phyloP scores from a whole-genome alignment of 2,329 filamentous ascomycete species.

The Talaromyces rugulosus region DNA sequence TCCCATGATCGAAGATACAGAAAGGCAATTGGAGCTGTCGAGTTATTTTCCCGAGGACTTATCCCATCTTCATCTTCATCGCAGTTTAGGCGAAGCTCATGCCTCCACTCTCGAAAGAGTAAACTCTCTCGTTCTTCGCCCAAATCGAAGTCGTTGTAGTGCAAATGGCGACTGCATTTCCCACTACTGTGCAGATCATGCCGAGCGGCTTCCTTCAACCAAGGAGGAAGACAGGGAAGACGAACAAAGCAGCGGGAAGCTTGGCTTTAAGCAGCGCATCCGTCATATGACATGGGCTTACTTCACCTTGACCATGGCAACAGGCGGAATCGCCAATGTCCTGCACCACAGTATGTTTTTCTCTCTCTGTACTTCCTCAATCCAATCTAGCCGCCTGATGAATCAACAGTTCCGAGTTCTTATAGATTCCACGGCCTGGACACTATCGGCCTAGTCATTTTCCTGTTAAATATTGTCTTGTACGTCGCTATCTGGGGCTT shows the following conservation, averaged over 20 bases:
- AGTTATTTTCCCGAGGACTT: not conserved
- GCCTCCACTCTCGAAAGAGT: not conserved
- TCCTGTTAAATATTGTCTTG: constrained; percentile 60
- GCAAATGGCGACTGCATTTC: not conserved
- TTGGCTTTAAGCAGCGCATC: constrained; percentile 53
- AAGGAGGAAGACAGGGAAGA: not conserved
- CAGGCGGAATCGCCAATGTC: constrained; percentile 58
- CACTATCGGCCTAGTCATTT: constrained; percentile 58
- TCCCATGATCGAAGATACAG: constrained; percentile 42
- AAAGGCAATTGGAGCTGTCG: constrained; percentile 17
- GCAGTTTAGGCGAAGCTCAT: not conserved
- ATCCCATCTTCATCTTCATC: not conserved
- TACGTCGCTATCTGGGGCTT: constrained; percentile 61
- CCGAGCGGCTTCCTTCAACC: not conserved
- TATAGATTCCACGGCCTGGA: constrained; percentile 55
- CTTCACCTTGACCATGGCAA: constrained; percentile 67
- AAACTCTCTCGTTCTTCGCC: not conserved
- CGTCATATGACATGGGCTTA: constrained; percentile 71
- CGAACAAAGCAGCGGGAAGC: constrained; percentile 5
- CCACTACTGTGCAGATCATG: not conserved
- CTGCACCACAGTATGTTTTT: constrained; percentile 50
- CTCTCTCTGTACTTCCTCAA: constrained; percentile 33
- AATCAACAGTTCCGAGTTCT: constrained; percentile 39
- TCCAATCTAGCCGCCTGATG: constrained; percentile 32
- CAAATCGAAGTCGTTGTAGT: not conserved